A percentile compares a stretch with the other conserved stretches of the same genome.
Evolutionary conservation across 345 rosid genomes (phyloP).

Genomic region (Durio zibethinus): DNA sequence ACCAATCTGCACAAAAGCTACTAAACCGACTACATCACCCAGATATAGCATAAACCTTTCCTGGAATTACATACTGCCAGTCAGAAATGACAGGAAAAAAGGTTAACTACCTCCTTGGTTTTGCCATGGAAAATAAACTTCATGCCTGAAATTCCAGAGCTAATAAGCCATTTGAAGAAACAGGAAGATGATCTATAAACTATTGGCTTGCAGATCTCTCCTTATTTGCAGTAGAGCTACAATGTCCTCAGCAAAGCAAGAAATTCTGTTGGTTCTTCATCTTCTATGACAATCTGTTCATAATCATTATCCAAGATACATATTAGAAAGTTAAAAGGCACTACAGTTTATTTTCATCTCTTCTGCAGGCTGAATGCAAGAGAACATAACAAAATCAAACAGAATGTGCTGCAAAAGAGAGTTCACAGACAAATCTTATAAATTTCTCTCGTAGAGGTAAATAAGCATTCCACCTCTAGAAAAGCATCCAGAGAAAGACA

Average conservation of each 20-base stretch:
- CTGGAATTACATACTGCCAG: neutral
- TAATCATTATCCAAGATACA: constrained; percentile 1
- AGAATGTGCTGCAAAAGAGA: neutral
- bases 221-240: constrained; percentile 27
- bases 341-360: constrained; percentile 4
- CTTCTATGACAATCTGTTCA: constrained; percentile 73
- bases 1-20: neutral
- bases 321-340: neutral
- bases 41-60: neutral
- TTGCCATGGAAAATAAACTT: constrained; percentile 21
- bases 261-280: constrained; percentile 73
- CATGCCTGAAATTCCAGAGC: constrained; percentile 14
- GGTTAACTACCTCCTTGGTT: constrained; percentile 31
- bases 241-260: constrained; percentile 48
- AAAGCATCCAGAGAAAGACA: neutral
- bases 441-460: neutral
- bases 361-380: neutral
- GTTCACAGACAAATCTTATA: neutral
- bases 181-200: constrained; percentile 19
- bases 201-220: constrained; percentile 26
- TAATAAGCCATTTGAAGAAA: constrained; percentile 15
- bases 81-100: neutral
- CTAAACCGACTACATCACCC: neutral
- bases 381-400: neutral
- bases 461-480: neutral